Conservation (phyloP, 768 basidiomycete genomes). For the Pleurotus giganteus region DNA sequence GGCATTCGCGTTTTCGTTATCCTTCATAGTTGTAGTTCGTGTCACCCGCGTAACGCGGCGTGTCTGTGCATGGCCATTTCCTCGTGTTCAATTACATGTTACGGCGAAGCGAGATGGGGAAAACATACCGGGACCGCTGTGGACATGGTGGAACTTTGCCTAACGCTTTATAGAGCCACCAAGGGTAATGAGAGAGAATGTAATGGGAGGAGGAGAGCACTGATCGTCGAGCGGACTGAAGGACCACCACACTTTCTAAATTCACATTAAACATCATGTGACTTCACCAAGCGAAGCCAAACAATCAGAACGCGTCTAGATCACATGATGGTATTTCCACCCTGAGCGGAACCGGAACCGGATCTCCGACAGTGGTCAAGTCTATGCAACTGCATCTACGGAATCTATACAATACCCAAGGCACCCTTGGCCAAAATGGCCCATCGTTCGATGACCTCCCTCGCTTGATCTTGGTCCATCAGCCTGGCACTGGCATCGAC, state of each 20-base stretch:
- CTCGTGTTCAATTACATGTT: neutral
- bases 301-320: neutral
- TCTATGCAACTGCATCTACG: no score
- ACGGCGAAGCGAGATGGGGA: slow-evolving; percentile 1
- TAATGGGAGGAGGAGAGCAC: slow-evolving; percentile 1
- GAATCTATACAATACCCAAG: slow-evolving; percentile 2
- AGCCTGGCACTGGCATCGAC: slow-evolving; percentile 26
- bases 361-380: no score
- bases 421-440: slow-evolving; percentile 11
- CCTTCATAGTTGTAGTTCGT: slow-evolving; percentile 51
- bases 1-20: slow-evolving; percentile 70
- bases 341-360: no score
- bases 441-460: slow-evolving; percentile 23
- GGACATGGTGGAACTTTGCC: slow-evolving; percentile 8
- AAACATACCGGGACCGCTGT: slow-evolving; percentile 5
- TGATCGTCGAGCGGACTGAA: neutral
- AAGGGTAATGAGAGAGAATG: neutral
- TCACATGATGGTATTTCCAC: slow-evolving; percentile 2
- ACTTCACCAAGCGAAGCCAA: neutral
- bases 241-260: neutral
- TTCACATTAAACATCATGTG: slow-evolving; percentile 7
- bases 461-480: slow-evolving; percentile 21
- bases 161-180: slow-evolving; percentile 9
- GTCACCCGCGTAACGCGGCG: slow-evolving; percentile 62
- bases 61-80: slow-evolving; percentile 36